Conservation (phyloP, 352 stramenopile genomes). For the Pythium sp. region DNA sequence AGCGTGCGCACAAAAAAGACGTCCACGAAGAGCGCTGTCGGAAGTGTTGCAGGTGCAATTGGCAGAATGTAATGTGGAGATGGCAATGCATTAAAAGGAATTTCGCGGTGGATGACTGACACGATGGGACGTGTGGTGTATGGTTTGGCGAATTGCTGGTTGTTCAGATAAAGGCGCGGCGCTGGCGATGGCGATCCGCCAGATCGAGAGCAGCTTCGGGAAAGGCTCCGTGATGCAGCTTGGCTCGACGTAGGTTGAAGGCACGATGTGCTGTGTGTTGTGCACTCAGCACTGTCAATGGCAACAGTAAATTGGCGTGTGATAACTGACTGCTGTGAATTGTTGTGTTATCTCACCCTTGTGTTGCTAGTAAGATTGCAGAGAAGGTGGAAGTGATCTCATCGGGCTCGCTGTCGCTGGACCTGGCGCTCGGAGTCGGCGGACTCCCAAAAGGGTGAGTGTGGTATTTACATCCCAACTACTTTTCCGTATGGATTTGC, state of each 20-base stretch:
- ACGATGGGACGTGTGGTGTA: background rate
- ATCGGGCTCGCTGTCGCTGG: slow-evolving; percentile 93
- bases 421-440: slow-evolving; percentile 88
- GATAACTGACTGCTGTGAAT: background rate
- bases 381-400: slow-evolving; percentile 93
- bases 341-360: background rate
- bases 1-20: slow-evolving; percentile 22
- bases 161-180: slow-evolving; percentile 71
- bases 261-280: background rate
- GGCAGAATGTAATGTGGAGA: background rate
- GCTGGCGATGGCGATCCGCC: slow-evolving; percentile 92
- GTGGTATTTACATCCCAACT: background rate
- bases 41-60: slow-evolving; percentile 2
- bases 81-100: background rate
- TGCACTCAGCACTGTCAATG: background rate
- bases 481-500: background rate
- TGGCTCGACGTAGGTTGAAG: slow-evolving; percentile 71
- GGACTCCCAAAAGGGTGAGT: slow-evolving; percentile 92
- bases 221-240: slow-evolving; percentile 97
- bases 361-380: slow-evolving; percentile 55
- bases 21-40: slow-evolving; percentile 16
- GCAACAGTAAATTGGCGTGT: background rate
- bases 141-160: background rate
- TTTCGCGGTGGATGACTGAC: background rate
- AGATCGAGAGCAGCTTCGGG: slow-evolving; percentile 96